These are phyloP conservation scores for Metarhizium guizhouense DNA, from an alignment of 2,329 filamentous ascomycete species.

Conservation along the genomic window DNA sequence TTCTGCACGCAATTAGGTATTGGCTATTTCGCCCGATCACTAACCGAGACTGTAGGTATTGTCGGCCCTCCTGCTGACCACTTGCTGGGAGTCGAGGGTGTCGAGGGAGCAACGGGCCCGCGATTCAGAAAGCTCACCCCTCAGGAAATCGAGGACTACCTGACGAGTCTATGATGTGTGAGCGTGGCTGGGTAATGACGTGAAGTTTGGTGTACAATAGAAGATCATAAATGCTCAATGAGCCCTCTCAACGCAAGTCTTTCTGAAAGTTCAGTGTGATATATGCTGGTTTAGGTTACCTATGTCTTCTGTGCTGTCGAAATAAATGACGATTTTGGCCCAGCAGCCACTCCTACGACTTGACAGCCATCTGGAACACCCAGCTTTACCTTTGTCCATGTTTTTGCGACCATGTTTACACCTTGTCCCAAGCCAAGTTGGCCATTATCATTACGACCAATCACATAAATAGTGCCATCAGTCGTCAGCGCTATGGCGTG, in stretches of 20 bases:
- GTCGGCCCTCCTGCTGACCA: constrained; percentile 91
- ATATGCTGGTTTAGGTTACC: not conserved
- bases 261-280: not conserved
- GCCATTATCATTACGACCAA: constrained; percentile 48
- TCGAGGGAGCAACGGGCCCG: constrained; percentile 74
- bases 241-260: constrained; percentile 7
- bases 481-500: constrained; percentile 49
- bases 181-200: constrained; percentile 14
- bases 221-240: constrained; percentile 30
- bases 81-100: constrained; percentile 82
- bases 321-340: constrained; percentile 41
- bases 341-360: constrained; percentile 36
- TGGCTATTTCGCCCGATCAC: constrained; percentile 5
- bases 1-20: not conserved
- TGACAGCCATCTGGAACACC: constrained; percentile 14
- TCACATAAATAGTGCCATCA: constrained; percentile 40
- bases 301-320: constrained; percentile 18
- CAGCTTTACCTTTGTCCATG: constrained; percentile 30
- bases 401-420: constrained; percentile 10
- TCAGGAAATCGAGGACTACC: constrained; percentile 98
- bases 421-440: constrained; percentile 42
- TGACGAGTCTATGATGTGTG: constrained; percentile 80
- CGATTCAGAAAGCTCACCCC: constrained; percentile 91
- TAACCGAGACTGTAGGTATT: constrained; percentile 54
- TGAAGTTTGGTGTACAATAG: constrained; percentile 36